Evolutionary conservation across 345 rosid genomes (phyloP), one percentile per base, ranked within the genome.

Genomic region (Cardamine occulta): DNA sequence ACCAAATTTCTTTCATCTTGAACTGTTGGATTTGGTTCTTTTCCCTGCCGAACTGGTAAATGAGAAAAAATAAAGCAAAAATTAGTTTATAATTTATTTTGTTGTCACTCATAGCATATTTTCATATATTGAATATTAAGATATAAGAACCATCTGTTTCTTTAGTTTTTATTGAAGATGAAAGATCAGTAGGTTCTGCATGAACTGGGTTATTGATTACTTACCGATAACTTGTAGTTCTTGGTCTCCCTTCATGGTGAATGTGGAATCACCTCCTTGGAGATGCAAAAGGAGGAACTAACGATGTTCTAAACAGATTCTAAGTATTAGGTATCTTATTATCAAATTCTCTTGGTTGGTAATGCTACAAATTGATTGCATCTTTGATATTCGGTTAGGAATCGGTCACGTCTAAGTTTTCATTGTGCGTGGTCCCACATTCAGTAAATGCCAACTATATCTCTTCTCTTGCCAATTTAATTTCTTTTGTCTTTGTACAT

Each of bases 201-300:
- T 1, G 14, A 51, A 31, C 37, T 60, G 48, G 13, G 21, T 64
- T 15, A 45, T 47, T 57, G 65, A 2, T 26, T 47, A 67, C 82
- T 79, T 65, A 79, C 82, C 75, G 8, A 74, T 79, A 40, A 74
- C 72, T 63, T 79, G 82, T 47, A 79, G 66, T 68, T 74, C 79
- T 74, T 74, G 79, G 45, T 68, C 79, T 9, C 40, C 67, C 19
- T 68, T 73, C 82, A 79, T 79, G 24, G 68, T 63, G 66, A 48
- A 66, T 7, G 28, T 72, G 63, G 75, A 57, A 59, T 24, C 3
- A 28, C 71, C 52, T 61, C 62, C 58, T 58, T 29, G 21, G 37
- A 67, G 74, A 60, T 60, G 69, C 24, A 40, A 31, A 14, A 66
- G 63, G 68, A 52, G 58, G 74, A 51, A 51, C 68, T 9, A 70